Conservation (phyloP, 148 eudicot species). For the Rhododendron molle region DNA sequence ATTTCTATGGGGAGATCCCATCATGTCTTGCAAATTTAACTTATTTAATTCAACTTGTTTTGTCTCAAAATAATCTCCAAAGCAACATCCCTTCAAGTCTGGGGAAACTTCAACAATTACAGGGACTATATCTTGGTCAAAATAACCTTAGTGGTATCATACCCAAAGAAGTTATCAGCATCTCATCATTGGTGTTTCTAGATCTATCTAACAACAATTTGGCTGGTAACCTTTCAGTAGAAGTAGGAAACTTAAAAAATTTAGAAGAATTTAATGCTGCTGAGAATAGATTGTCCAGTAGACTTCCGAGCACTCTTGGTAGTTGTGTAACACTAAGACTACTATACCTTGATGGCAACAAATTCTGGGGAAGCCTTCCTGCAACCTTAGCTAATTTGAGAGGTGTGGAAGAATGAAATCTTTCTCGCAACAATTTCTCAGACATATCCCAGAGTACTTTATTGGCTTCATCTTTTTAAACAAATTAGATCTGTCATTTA, state of each 20-base stretch:
- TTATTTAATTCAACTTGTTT: too few species aligned
- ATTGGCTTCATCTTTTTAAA: too few species aligned
- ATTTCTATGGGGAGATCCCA: not conserved
- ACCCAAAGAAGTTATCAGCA: too few species aligned
- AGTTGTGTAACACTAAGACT: fast-evolving
- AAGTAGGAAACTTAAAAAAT: not conserved
- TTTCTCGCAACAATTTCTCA: constrained; percentile 1
- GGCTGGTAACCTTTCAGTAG: not conserved
- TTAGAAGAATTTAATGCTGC: not conserved
- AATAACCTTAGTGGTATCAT: too few species aligned
- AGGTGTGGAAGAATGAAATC: not conserved
- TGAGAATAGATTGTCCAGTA: not conserved
- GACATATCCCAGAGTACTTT: too few species aligned
- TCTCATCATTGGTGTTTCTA: too few species aligned
- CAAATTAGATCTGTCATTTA: too few species aligned
- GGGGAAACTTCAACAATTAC: too few species aligned
- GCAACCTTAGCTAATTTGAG: not conserved
- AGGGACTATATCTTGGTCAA: too few species aligned
- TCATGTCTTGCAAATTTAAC: not conserved
- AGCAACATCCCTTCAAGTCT: too few species aligned
- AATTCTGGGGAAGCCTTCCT: not conserved
- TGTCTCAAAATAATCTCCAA: too few species aligned
- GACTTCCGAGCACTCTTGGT: not conserved
- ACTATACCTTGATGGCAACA: not conserved
- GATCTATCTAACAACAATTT: not conserved